Conservation (phyloP, 1,284 basidiomycete genomes). For the Irpex rosettiformis region DNA sequence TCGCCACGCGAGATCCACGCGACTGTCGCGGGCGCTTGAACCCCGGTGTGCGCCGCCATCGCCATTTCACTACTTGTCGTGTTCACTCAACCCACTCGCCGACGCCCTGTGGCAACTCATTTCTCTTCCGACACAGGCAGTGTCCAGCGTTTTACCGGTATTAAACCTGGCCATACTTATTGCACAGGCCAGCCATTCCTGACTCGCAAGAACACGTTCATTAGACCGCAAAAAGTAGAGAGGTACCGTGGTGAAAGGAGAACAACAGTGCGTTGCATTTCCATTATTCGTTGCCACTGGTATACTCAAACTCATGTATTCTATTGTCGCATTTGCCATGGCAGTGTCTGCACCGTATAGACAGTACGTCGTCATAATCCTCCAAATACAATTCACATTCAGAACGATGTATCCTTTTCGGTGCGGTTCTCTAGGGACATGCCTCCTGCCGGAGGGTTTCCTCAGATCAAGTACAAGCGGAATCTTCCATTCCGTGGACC, state of each 20-base stretch:
- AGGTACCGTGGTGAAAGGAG: not conserved
- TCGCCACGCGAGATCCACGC: constrained; percentile 20
- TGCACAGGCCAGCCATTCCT: not conserved
- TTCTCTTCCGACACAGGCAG: not conserved
- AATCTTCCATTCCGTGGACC: constrained; percentile 94
- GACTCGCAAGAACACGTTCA: not conserved
- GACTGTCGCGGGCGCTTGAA: constrained; percentile 14
- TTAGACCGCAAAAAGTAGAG: constrained; percentile 3
- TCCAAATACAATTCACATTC: constrained; percentile 9
- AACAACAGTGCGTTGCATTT: constrained; percentile 12
- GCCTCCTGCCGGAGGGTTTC: constrained; percentile 93
- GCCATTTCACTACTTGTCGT: not conserved
- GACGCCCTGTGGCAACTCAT: not conserved
- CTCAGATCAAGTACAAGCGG: constrained; percentile 92
- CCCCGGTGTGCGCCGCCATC: constrained; percentile 11
- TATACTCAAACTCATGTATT: constrained; percentile 2
- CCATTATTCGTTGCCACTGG: constrained; percentile 6
- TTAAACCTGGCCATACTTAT: not conserved
- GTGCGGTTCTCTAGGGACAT: constrained; percentile 70
- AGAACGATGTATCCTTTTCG: not conserved
- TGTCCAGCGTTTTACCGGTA: not conserved
- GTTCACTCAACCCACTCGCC: not conserved
- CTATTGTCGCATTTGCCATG: constrained; percentile 8
- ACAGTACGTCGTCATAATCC: constrained; percentile 48
- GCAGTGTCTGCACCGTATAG: constrained; percentile 64